Evolutionary conservation across 768 basidiomycete genomes (phyloP).

Genomic region (Pleurotus tuber-regium): DNA sequence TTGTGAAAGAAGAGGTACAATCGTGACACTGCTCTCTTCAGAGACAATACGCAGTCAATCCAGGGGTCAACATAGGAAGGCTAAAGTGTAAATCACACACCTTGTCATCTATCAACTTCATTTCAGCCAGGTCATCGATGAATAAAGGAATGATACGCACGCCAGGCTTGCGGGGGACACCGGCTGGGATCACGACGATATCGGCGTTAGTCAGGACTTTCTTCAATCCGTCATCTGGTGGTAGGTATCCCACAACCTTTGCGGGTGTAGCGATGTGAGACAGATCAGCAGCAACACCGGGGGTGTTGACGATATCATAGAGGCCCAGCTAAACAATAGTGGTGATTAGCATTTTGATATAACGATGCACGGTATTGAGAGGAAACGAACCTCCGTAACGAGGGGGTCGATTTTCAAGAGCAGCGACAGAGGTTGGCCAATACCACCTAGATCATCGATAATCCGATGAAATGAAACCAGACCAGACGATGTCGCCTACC

Average conservation of each 20-base stretch:
- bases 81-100: constrained; percentile 25
- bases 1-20: constrained; percentile 92
- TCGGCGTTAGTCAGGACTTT: constrained; percentile 84
- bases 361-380: neutral
- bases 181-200: constrained; percentile 93
- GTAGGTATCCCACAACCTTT: constrained; percentile 78
- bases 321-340: constrained; percentile 61
- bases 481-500: neutral
- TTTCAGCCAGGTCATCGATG: neutral
- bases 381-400: constrained; percentile 62
- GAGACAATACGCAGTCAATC: constrained; percentile 96
- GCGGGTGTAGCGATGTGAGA: constrained; percentile 91
- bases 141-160: constrained; percentile 42
- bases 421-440: constrained; percentile 50
- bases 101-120: constrained; percentile 5
- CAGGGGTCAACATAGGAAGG: constrained; percentile 56
- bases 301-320: constrained; percentile 97
- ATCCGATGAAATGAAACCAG: neutral
- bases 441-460: neutral
- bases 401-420: constrained; percentile 84
- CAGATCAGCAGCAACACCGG: constrained; percentile 93
- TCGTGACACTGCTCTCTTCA: constrained; percentile 93
- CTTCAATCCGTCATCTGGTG: constrained; percentile 78
- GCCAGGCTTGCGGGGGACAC: constrained; percentile 93
- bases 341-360: constrained; percentile 7